Base-by-base conservation (phyloP, 2,329 filamentous ascomycete species). In the Kalaharituber pfeilii region DNA sequence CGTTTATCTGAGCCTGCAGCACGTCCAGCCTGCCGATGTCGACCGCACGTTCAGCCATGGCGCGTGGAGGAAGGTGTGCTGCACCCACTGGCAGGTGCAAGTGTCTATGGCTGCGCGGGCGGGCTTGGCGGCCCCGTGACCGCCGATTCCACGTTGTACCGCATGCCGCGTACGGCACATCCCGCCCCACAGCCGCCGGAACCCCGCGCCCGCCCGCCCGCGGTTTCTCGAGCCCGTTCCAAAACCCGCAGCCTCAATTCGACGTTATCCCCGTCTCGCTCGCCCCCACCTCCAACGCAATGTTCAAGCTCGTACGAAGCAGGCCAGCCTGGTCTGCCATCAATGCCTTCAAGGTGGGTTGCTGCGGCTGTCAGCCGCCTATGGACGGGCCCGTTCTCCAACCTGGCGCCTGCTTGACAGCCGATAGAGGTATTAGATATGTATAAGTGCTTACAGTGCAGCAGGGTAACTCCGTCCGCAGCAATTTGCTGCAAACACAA, bases 281-380 rank as follows among this genome's bases (percentile, higher is more conserved):
- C 8, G 5, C 7, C 15, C n/a, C 33, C 8, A 39, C 33, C 15
- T 39, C 20, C 33, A 39, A 1, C 20, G 77, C 66, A 66, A 95
- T 94, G 87, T 93, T 87, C 76, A 91, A 82, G 72, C 73, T 94
- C 69, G 82, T 82, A 69, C 82, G 86, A 73, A 83, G 79, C 73
- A 79, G 83, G 71, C 82, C 83, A 69, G 74, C 89, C 73, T 80
- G 83, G 69, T 80, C 84, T 72, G 84, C 83, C 71, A 71, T 93
- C 70, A 81, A 80, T 71, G 79, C 82, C 69, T 78, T 79, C 70
- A 82, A 80, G 75, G 86, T 88, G 72, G 69, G 76, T 71, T 59
- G 55, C 56, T 53, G 49, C 55, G 53, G 49, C 53, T 24, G 51
- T 52, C 22, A 49, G 56, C 49, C 45, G 39, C 57, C 45, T 13